phyloP scores from a whole-genome alignment of 768 basidiomycete species.

The Leccinum broughii region DNA sequence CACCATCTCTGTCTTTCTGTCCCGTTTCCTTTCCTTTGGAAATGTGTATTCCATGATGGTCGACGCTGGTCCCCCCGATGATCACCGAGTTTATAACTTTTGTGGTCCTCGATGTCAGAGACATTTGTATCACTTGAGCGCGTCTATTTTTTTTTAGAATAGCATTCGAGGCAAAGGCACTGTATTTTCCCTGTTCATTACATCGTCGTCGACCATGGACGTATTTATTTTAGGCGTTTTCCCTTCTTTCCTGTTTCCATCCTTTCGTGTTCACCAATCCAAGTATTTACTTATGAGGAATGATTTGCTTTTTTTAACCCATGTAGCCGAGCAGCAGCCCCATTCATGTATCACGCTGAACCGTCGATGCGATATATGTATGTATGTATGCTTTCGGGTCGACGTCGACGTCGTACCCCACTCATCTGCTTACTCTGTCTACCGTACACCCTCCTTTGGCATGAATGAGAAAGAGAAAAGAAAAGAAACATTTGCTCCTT shows the following conservation, averaged over 20 bases:
- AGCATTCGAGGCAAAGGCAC: slow-evolving; percentile 1
- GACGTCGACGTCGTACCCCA: neutral
- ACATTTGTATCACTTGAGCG: neutral
- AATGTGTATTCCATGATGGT: neutral
- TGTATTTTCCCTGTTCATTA: slow-evolving; percentile 4
- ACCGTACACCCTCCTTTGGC: neutral
- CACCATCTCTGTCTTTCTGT: neutral
- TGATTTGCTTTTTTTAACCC: neutral
- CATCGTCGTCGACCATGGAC: slow-evolving; percentile 23
- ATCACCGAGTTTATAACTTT: neutral
- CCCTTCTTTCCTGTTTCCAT: neutral
- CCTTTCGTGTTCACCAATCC: neutral
- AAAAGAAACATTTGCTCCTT: neutral
- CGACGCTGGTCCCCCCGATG: neutral
- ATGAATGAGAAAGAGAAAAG: neutral
- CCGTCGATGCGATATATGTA: neutral
- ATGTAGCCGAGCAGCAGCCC: slow-evolving; percentile 1
- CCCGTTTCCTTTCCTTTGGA: neutral
- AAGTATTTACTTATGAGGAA: neutral
- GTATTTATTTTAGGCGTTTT: slow-evolving; percentile 10
- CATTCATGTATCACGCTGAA: neutral
- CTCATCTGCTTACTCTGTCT: neutral
- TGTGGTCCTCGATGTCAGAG: neutral
- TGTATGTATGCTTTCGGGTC: neutral
- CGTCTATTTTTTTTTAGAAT: slow-evolving; percentile 4